A percentile compares a stretch with the other conserved stretches of the same genome.
These are phyloP conservation scores for Xylaria scruposa DNA, from an alignment of 495 filamentous ascomycete genomes.

Conservation along the genomic window DNA sequence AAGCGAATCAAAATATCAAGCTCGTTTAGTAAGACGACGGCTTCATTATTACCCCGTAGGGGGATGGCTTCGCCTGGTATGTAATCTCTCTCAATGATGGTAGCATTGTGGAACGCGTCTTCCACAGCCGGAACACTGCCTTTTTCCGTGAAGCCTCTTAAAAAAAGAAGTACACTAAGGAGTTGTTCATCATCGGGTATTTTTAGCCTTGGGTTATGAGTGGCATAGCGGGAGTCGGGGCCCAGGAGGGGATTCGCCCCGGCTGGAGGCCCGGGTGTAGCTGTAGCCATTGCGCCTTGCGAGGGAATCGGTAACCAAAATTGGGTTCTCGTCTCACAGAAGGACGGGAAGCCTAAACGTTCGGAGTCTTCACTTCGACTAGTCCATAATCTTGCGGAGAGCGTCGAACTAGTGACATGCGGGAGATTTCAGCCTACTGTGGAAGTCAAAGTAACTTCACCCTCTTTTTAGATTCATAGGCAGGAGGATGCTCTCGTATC, in stretches of 20 bases:
- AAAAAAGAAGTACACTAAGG: background rate
- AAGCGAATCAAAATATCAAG: background rate
- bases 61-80: accelerated
- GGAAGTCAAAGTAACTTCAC: background rate
- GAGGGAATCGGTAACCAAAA: background rate
- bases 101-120: background rate
- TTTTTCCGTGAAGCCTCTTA: background rate
- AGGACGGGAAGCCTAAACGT: background rate
- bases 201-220: accelerated
- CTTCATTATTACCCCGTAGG: background rate
- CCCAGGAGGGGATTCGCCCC: background rate
- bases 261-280: background rate
- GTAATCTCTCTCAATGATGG: background rate
- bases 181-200: background rate
- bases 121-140: background rate
- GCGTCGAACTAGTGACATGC: background rate
- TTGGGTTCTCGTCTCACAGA: background rate
- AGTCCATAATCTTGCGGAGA: background rate
- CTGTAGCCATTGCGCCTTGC: background rate
- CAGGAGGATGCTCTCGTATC: background rate
- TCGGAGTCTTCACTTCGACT: too few species aligned
- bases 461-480: background rate
- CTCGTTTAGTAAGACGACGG: background rate
- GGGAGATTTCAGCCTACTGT: background rate
- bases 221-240: background rate